Evolutionary conservation across 2,329 filamentous ascomycete genomes (phyloP).

Genomic region (Xylariales sp.): DNA sequence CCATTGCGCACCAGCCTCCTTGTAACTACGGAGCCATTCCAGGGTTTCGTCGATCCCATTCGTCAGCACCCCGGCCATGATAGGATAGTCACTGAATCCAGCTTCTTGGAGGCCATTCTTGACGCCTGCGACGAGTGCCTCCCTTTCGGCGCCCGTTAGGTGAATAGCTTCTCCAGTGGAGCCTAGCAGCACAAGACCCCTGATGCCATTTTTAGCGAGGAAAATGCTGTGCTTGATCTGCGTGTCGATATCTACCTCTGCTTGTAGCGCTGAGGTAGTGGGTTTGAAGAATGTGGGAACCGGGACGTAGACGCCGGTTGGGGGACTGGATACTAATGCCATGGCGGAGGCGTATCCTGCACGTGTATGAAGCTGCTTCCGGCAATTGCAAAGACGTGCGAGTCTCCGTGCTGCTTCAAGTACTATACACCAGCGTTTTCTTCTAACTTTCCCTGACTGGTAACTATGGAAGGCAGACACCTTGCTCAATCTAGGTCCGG

Average conservation of each 20-base stretch:
- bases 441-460: too few relatives aligned
- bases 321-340: conserved; percentile 28
- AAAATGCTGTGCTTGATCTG: conserved; percentile 56
- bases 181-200: conserved; percentile 58
- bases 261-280: conserved; percentile 36
- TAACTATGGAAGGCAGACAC: too few relatives aligned
- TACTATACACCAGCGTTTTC: too few relatives aligned
- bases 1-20: conserved; percentile 55
- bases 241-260: conserved; percentile 52
- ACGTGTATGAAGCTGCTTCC: too few relatives aligned
- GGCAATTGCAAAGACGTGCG: too few relatives aligned
- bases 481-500: too few relatives aligned
- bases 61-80: conserved; percentile 39
- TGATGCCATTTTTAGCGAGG: conserved; percentile 55
- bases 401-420: too few relatives aligned
- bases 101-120: conserved; percentile 49
- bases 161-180: conserved; percentile 63
- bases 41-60: conserved; percentile 31
- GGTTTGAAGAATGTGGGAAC: conserved; percentile 61
- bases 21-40: conserved; percentile 42
- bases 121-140: conserved; percentile 48
- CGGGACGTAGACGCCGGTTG: conserved; percentile 54
- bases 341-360: too few relatives aligned
- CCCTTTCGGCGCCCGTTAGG: conserved; percentile 53
- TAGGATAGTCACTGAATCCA: conserved; percentile 53